A percentile compares a stretch with the other conserved stretches of the same genome.
phyloP scores from a whole-genome alignment of 352 stramenopile species.

The Nothophytophthora sp. region DNA sequence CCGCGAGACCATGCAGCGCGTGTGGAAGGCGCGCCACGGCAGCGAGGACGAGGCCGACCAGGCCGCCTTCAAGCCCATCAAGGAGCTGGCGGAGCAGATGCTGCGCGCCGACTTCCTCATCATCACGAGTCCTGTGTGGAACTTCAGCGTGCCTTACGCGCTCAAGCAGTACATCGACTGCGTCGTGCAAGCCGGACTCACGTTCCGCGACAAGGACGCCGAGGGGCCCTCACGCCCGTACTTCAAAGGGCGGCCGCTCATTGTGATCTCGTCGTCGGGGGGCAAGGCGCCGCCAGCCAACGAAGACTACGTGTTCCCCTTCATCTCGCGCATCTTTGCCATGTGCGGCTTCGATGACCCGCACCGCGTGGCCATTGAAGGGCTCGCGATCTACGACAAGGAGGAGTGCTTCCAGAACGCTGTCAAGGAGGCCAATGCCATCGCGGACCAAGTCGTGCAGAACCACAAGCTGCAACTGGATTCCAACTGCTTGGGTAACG shows the following conservation, averaged over 20 bases:
- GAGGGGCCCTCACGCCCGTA: conserved; percentile 56
- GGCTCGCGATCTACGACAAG: conserved; percentile 66
- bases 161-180: conserved; percentile 88
- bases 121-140: conserved; percentile 78
- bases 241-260: conserved; percentile 56
- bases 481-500: conserved; percentile 28
- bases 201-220: conserved; percentile 67
- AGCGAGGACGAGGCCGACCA: conserved; percentile 57
- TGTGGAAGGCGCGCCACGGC: conserved; percentile 68
- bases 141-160: conserved; percentile 77
- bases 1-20: conserved; percentile 65
- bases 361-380: conserved; percentile 65
- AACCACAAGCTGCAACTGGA: conserved; percentile 59
- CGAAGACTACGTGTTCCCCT: conserved; percentile 74
- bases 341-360: conserved; percentile 76
- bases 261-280: conserved; percentile 78
- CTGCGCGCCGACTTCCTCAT: conserved; percentile 74
- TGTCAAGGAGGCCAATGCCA: conserved; percentile 51
- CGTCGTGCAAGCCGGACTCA: conserved; percentile 71
- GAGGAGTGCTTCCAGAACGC: conserved; percentile 60
- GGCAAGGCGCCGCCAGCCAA: conserved; percentile 54
- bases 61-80: conserved; percentile 65
- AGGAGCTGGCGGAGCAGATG: conserved; percentile 60
- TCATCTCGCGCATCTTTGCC: conserved; percentile 72
- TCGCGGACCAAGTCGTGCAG: conserved; percentile 58